phyloP scores from a whole-genome alignment of 2,329 filamentous ascomycete genomes.

The Colletotrichum agaves region DNA sequence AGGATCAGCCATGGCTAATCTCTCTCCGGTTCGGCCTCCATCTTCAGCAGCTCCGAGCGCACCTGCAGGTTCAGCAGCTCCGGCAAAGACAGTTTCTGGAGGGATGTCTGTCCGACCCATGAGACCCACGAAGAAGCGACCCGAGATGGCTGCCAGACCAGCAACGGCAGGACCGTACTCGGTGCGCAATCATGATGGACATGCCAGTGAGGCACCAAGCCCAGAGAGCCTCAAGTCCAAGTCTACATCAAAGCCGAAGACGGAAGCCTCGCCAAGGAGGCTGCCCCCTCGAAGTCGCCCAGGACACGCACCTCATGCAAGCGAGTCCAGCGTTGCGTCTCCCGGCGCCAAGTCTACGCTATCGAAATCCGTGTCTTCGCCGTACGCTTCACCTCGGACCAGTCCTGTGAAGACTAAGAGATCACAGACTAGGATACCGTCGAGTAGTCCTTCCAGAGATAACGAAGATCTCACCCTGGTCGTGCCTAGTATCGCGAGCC shows the following conservation, averaged over 20 bases:
- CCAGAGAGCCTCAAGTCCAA: slow-evolving; percentile 60
- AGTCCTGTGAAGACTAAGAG: slow-evolving; percentile 54
- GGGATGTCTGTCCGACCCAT: slow-evolving; percentile 73
- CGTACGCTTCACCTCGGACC: slow-evolving; percentile 51
- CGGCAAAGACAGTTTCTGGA: slow-evolving; percentile 57
- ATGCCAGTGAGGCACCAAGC: slow-evolving; percentile 55
- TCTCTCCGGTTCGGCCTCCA: slow-evolving; percentile 57
- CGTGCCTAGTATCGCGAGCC: slow-evolving; percentile 57
- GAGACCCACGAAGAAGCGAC: slow-evolving; percentile 67
- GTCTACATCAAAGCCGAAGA: slow-evolving; percentile 60
- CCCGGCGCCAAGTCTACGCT: slow-evolving; percentile 48
- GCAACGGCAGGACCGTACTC: slow-evolving; percentile 75
- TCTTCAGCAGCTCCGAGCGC: slow-evolving; percentile 45
- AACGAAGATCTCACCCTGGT: slow-evolving; percentile 66
- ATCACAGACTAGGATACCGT: slow-evolving; percentile 43
- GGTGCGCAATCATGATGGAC: slow-evolving; percentile 62
- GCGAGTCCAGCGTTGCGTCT: slow-evolving; percentile 61
- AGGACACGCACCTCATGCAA: slow-evolving; percentile 60
- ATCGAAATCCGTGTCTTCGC: slow-evolving; percentile 33
- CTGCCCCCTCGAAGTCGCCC: slow-evolving; percentile 58
- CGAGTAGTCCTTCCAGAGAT: slow-evolving; percentile 58
- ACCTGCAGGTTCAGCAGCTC: slow-evolving; percentile 47
- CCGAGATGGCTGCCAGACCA: slow-evolving; percentile 67
- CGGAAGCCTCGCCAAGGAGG: slow-evolving; percentile 64
- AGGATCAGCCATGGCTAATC: slow-evolving; percentile 53